Base-by-base conservation (phyloP, 208 protist genomes). In the Leptomonas seymouri region DNA sequence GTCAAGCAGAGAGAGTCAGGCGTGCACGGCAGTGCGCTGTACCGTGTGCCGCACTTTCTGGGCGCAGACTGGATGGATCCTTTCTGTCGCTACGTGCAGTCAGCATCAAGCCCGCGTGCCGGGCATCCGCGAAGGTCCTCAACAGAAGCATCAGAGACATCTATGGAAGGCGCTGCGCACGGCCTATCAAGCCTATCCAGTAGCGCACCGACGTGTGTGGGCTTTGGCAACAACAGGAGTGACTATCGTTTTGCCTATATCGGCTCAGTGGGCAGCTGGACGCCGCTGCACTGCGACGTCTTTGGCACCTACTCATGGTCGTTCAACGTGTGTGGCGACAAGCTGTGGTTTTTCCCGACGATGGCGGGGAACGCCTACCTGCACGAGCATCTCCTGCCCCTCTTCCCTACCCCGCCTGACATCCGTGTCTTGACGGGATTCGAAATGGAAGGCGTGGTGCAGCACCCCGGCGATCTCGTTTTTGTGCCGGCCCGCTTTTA, bases 241-340 rank as follows among this genome's bases (percentile, higher is more conserved):
- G 89, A 95, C 58, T 95, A 95, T 64, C 87, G 92, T 23, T 95
- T 97, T 60, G 85, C 80, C 34, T 97, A 95, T 80, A 89, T 97
- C 56, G 89, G 89, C 15, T 61, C 81, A 2, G 69, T 79, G 7
- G 60, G 67, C 36, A 90, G 78, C 49, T 91, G 84, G 84, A 97
- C 89, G 23, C 77, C 73, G 39, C 71, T 97, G 46, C 92, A 97
- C 67, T 84, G 81, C 74, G 92, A 97, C 64, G 92, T 97, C 15
- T 95, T 93, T 58, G 89, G 89, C 57, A 93, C 86, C 34, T 97
- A 91, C 82, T 91, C 82, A 1, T 97, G 89, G 89, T 97, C 92
- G 14, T 70, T 95, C 57, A 95, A 94, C 84, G 81, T 94, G 27
- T 86, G 85, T 62, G 89, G 92, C 0, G 77, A 81, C 54, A 97